Conservation (phyloP, 164 flowering plant genomes). For the Kalanchoe fedtschenkoi region DNA sequence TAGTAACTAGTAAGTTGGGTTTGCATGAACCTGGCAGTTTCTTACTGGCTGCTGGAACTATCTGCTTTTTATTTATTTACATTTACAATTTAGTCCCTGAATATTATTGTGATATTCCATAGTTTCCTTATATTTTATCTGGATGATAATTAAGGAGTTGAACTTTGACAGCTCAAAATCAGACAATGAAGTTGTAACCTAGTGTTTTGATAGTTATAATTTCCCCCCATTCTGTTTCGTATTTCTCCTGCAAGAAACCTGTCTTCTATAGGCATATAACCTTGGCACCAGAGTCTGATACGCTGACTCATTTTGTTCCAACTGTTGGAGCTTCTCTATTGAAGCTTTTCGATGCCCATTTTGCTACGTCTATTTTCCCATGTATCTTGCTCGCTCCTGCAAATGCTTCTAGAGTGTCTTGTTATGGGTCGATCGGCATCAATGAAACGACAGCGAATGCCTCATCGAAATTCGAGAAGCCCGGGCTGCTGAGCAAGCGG, state of each 20-base stretch:
- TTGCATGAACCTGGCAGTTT: neutral
- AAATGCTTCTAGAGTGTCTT: conserved; percentile 39
- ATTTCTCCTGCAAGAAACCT: conserved; percentile 45
- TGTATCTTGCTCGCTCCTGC: conserved; percentile 49
- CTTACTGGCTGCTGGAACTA: neutral
- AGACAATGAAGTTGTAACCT: conserved; percentile 60
- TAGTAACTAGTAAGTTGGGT: too few relatives aligned
- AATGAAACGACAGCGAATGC: conserved; percentile 30
- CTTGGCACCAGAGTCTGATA: conserved; percentile 45
- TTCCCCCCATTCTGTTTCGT: conserved; percentile 32
- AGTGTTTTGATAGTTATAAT: conserved; percentile 30
- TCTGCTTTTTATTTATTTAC: neutral
- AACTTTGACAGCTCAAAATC: too few relatives aligned
- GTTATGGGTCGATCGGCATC: conserved; percentile 28
- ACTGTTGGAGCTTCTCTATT: conserved; percentile 29
- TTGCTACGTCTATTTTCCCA: conserved; percentile 28
- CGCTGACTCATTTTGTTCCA: conserved; percentile 39
- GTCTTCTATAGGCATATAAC: conserved; percentile 35
- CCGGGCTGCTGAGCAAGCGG: conserved; percentile 42
- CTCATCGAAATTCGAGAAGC: conserved; percentile 38
- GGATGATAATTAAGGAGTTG: too few relatives aligned
- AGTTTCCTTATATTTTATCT: too few relatives aligned
- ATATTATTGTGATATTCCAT: too few relatives aligned
- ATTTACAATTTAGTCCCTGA: too few relatives aligned
- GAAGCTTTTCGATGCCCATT: conserved; percentile 55